These are phyloP conservation scores for Sporopachydermia lactativora DNA, from an alignment of 805 yeast species.

Conservation along the genomic window DNA sequence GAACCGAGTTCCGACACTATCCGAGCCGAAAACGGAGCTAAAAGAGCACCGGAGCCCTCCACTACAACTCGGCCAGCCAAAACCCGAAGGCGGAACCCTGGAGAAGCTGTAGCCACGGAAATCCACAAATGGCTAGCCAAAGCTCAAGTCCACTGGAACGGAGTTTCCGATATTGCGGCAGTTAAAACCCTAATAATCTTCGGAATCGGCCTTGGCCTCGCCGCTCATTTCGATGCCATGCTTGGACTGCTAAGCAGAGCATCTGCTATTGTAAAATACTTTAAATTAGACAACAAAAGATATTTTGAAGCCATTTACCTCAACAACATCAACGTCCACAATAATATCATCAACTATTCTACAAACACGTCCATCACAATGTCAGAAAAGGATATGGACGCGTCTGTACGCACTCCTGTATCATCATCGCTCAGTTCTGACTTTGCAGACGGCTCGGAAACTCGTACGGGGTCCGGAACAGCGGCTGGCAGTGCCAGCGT, in stretches of 20 bases:
- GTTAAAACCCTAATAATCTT: not conserved
- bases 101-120: not conserved
- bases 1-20: not conserved
- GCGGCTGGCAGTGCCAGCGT: not conserved
- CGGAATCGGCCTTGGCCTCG: not conserved
- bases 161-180: not conserved
- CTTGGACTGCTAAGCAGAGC: not conserved
- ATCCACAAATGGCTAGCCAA: not conserved
- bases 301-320: not conserved
- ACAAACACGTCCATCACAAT: slow-evolving; percentile 1
- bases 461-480: not conserved
- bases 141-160: not conserved
- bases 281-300: not conserved
- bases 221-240: not conserved
- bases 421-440: not conserved
- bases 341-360: not conserved
- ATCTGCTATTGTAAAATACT: not conserved
- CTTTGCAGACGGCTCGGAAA: no score
- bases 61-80: not conserved
- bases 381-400: not conserved
- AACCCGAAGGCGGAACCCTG: not conserved
- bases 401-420: not conserved
- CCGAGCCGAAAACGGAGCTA: not conserved
- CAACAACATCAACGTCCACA: not conserved
- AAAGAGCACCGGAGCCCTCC: not conserved